These are phyloP conservation scores for Porphyrellus cyaneotinctus DNA, from an alignment of 768 basidiomycete species.

Conservation along the genomic window DNA sequence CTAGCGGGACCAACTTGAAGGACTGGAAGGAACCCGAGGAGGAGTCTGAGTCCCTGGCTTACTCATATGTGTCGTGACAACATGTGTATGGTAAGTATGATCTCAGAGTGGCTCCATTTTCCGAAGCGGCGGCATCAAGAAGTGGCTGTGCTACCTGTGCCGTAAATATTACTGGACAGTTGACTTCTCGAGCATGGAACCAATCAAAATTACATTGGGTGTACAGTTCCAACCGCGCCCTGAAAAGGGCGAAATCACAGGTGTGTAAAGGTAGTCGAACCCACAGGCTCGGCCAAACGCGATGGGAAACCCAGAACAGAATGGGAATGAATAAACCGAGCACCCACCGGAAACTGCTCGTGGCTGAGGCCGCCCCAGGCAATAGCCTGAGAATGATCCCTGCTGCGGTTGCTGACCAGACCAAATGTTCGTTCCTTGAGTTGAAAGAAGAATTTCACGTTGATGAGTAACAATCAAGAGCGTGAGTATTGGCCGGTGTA, in stretches of 20 bases:
- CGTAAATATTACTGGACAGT: too few species aligned
- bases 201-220: too few species aligned
- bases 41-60: neutral
- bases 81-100: neutral
- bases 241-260: constrained; percentile 31
- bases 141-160: constrained; percentile 31
- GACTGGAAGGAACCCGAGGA: neutral
- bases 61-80: neutral
- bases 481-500: constrained; percentile 35
- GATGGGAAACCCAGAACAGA: constrained; percentile 40
- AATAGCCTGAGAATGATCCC: constrained; percentile 34
- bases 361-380: constrained; percentile 41
- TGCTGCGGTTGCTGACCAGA: constrained; percentile 31
- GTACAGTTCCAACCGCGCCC: too few species aligned
- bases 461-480: constrained; percentile 47
- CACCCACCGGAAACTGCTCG: constrained; percentile 31
- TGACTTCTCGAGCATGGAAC: too few species aligned
- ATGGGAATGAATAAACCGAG: constrained; percentile 35
- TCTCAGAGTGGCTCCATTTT: neutral
- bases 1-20: neutral
- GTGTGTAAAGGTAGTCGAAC: constrained; percentile 32
- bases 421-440: constrained; percentile 46
- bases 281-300: constrained; percentile 32
- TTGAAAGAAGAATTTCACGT: constrained; percentile 47
- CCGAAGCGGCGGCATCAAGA: neutral